A percentile compares a stretch with the other conserved stretches of the same genome.
Evolutionary conservation across 176 grass and related monocot species (phyloP).

Genomic region (Luzula sylvatica): DNA sequence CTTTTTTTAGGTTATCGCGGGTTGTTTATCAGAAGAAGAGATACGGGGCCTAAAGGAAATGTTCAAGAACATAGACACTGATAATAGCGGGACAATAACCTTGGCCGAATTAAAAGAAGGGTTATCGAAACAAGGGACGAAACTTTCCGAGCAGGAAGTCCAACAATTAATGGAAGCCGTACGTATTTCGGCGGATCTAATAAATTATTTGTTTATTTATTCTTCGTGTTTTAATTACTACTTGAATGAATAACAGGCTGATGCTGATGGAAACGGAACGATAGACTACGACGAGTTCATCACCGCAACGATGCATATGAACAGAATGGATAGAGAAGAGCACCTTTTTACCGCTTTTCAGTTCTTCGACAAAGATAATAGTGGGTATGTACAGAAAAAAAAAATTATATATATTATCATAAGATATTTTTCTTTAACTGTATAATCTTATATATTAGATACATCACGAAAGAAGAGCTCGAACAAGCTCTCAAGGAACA

Average conservation of each 20-base stretch:
- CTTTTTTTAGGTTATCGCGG: conserved; percentile 50
- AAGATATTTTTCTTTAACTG: neutral
- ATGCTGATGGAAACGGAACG: conserved; percentile 65
- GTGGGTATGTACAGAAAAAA: conserved; percentile 38
- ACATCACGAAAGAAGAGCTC: conserved; percentile 68
- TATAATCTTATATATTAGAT: conserved; percentile 22
- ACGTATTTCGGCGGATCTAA: conserved; percentile 9
- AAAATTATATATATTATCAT: neutral
- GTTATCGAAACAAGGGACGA: conserved; percentile 57
- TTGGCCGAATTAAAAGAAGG: conserved; percentile 67
- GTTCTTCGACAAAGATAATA: conserved; percentile 66
- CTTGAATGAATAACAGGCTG: conserved; percentile 33
- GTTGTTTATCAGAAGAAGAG: conserved; percentile 86
- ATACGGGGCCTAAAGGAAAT: conserved; percentile 75
- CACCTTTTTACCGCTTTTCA: conserved; percentile 78
- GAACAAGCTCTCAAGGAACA: conserved; percentile 62
- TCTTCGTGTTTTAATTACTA: too few species aligned
- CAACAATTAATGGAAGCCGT: conserved; percentile 83
- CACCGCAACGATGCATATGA: conserved; percentile 70
- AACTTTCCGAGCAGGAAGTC: conserved; percentile 59
- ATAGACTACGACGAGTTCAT: conserved; percentile 75
- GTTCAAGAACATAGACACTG: conserved; percentile 87
- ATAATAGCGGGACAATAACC: conserved; percentile 73
- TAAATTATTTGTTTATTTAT: too few species aligned
- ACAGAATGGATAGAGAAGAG: conserved; percentile 62